These are phyloP conservation scores for Cutaneotrichosporon sp. DNA, from an alignment of 1,284 basidiomycete species.

Conservation along the genomic window DNA sequence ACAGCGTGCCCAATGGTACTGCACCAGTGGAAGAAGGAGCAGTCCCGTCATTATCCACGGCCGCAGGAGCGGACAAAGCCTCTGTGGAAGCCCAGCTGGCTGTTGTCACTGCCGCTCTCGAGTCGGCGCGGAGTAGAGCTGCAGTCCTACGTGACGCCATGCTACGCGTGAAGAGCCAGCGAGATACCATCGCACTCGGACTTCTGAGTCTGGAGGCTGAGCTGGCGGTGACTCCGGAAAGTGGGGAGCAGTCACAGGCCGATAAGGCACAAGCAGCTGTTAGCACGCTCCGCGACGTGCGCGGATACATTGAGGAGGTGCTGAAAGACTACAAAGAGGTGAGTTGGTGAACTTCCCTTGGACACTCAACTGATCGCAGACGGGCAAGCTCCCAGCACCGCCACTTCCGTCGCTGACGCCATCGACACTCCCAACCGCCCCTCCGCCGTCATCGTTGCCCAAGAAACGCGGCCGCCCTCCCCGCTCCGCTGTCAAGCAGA, in stretches of 20 bases:
- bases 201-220: slow-evolving; percentile 10
- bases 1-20: too few relatives aligned
- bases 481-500: slow-evolving; percentile 9
- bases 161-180: slow-evolving; percentile 4
- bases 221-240: slow-evolving; percentile 4
- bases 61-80: background rate
- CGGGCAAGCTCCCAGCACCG: slow-evolving; percentile 16
- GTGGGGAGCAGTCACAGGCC: background rate
- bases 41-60: too few relatives aligned
- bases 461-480: slow-evolving; percentile 24
- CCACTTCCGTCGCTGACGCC: slow-evolving; percentile 14
- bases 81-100: slow-evolving; percentile 6
- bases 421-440: background rate
- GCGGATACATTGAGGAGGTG: slow-evolving; percentile 17
- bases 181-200: slow-evolving; percentile 3
- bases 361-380: slow-evolving; percentile 4
- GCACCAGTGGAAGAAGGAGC: too few relatives aligned
- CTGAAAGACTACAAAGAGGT: slow-evolving; percentile 22
- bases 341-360: background rate
- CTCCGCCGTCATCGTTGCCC: slow-evolving; percentile 11
- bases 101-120: slow-evolving; percentile 6
- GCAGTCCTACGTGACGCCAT: slow-evolving; percentile 16
- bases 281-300: slow-evolving; percentile 9
- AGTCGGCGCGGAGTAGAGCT: background rate
- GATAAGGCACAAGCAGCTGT: background rate